A percentile compares a stretch with the other conserved stretches of the same genome.
Conservation (phyloP, 2,329 filamentous ascomycete genomes). For the Pseudocercospora vitis region DNA sequence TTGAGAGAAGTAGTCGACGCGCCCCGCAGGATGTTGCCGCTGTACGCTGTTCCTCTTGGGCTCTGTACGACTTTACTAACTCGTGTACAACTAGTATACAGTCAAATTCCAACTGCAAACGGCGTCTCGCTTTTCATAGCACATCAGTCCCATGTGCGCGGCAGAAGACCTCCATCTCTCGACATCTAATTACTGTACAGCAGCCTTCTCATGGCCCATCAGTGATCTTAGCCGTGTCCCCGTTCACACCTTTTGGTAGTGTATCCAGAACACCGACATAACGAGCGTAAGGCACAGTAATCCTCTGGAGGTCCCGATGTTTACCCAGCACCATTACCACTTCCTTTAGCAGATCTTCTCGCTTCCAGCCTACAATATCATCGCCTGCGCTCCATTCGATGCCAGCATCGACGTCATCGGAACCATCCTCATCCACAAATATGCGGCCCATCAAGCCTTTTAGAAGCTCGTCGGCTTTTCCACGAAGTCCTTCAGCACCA, state of each 20-base stretch:
- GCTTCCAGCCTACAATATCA: constrained; percentile 85
- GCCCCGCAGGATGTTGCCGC: not conserved
- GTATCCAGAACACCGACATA: constrained; percentile 11
- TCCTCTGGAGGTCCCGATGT: constrained; percentile 87
- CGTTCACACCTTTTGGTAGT: not conserved
- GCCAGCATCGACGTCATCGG: constrained; percentile 50
- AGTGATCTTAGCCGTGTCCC: constrained; percentile 9
- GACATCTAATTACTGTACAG: constrained; percentile 3
- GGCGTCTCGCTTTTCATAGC: not conserved
- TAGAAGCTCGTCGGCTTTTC: constrained; percentile 90
- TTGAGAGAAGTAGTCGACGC: no score
- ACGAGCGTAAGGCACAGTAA: constrained; percentile 69
- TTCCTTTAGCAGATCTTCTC: constrained; percentile 81
- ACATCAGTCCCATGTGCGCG: not conserved
- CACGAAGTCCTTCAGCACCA: constrained; percentile 80
- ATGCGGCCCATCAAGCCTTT: constrained; percentile 75
- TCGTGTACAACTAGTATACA: not conserved
- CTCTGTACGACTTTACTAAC: not conserved
- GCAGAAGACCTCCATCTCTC: not conserved
- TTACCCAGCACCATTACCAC: constrained; percentile 96
- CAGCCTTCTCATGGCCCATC: not conserved
- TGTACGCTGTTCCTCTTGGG: no score
- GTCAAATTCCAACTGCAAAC: not conserved
- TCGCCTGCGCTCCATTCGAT: constrained; percentile 66
- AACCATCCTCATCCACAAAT: constrained; percentile 57